A percentile compares a stretch with the other conserved stretches of the same genome.
These are phyloP conservation scores for Fagus crenata DNA, from an alignment of 306 rosid species.

Conservation along the genomic window DNA sequence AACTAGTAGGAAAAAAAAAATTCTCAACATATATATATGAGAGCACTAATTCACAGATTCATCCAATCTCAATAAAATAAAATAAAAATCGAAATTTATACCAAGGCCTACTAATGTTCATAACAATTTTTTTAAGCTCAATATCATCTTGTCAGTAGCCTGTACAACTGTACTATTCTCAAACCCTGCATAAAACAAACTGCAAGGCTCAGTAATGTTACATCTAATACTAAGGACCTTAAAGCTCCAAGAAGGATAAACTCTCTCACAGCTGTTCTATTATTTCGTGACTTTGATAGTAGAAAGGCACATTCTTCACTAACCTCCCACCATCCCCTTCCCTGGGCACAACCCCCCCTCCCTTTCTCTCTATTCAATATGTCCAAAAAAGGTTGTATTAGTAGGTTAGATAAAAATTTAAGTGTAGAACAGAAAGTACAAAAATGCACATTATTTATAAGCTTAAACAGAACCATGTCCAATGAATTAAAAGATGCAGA, in stretches of 20 bases:
- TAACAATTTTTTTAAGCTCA: no score
- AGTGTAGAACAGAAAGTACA: background rate
- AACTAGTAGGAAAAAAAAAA: no score
- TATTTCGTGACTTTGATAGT: background rate
- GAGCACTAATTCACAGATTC: no score
- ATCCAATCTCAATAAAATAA: no score
- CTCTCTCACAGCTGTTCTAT: background rate
- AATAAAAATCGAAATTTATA: no score
- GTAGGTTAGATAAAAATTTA: background rate
- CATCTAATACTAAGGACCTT: background rate
- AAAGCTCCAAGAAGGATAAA: background rate
- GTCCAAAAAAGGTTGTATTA: background rate
- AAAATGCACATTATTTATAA: background rate
- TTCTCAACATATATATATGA: no score
- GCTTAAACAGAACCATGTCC: background rate
- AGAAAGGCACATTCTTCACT: background rate
- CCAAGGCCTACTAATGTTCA: no score
- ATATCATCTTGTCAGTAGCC: no score
- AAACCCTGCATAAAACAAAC: background rate
- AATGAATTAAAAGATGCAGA: background rate
- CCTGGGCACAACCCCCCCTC: no score
- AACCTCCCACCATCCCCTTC: no score
- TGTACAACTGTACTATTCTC: no score
- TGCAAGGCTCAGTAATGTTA: background rate
- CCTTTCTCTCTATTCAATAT: background rate